Base-by-base conservation (phyloP, 495 filamentous ascomycete genomes). In the Penicillium antarcticum region DNA sequence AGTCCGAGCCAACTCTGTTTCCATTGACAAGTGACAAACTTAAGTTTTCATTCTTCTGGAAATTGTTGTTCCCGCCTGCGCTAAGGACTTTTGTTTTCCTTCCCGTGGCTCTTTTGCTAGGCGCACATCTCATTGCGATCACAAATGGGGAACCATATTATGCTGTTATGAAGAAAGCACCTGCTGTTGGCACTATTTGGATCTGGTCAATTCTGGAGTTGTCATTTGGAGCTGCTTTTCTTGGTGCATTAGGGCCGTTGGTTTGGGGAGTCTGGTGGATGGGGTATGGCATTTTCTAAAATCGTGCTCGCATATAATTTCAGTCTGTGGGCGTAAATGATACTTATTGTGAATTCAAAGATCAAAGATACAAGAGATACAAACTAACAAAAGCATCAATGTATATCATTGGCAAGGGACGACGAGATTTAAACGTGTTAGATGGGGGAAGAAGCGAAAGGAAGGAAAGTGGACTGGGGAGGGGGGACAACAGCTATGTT, bases 151-250 rank as follows among this genome's bases (percentile, higher is more conserved):
- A 83, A 45, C 82, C 84, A 0, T 96, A 96, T 59, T 85, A 90
- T 62, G 88, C 84, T 10, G 84, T 96, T 3, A 92, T 98, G 94
- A 95, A 95, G 73, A 84, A 81, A 48, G 88, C 91, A 0, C 94
- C 94, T 17, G 83, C 90, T 17, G 65, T 95, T n/a, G 95, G 91
- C 1, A 91, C 88, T 13, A 65, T 97, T 16, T 96, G 92, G 92
- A 82, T 98, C 12, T 98, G 92, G 94, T 85, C 86, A 14, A 84
- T 96, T 31, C 73, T 96, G 41, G 94, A 98, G 70, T 80, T 97
- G 71, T 72, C 86, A n/a, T 73, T 95, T 46, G 66, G 77, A 2
- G 83, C 78, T 43, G 87, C 89, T 1, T 62, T 84, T 7, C 64
- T 78, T 26, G 68, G 79, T 8, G 69, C 76, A 9, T 73, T 89